Evolutionary conservation across 2,329 filamentous ascomycete genomes (phyloP).

Genomic region (Helicocarpus griseus): DNA sequence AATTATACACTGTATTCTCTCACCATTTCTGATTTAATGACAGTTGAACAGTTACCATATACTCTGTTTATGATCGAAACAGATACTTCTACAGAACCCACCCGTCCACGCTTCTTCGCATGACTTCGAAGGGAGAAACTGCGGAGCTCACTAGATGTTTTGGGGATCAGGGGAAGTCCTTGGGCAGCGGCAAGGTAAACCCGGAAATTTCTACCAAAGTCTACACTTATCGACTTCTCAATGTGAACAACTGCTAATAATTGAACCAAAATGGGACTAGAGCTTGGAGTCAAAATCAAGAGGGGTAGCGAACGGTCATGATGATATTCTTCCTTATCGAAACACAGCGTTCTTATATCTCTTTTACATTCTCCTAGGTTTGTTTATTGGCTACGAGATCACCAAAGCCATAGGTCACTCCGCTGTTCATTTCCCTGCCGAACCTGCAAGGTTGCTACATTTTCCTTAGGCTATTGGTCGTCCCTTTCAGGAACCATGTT

Average conservation of each 20-base stretch:
- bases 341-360: conserved; percentile 7
- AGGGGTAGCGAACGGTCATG: conserved; percentile 9
- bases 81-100: not conserved
- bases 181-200: not conserved
- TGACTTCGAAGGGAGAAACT: not conserved
- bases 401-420: not conserved
- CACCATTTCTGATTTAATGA: too few relatives aligned
- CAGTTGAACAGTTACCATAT: too few relatives aligned
- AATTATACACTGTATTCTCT: too few relatives aligned
- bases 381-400: conserved; percentile 6
- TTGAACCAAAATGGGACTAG: conserved; percentile 7
- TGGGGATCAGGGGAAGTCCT: not conserved
- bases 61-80: too few relatives aligned
- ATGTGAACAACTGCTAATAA: not conserved
- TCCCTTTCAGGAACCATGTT: not conserved
- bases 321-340: conserved; percentile 8
- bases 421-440: not conserved
- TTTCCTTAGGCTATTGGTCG: conserved; percentile 8
- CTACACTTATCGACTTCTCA: not conserved
- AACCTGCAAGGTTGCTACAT: conserved; percentile 4
- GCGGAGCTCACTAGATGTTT: not conserved
- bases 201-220: not conserved
- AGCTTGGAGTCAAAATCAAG: not conserved
- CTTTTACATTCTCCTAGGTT: conserved; percentile 10
- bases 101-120: not conserved